Percentiles rank a stretch among this genome's conserved stretches.
phyloP scores from a whole-genome alignment of 2,329 filamentous ascomycete genomes.

The Aspergillus texensis region DNA sequence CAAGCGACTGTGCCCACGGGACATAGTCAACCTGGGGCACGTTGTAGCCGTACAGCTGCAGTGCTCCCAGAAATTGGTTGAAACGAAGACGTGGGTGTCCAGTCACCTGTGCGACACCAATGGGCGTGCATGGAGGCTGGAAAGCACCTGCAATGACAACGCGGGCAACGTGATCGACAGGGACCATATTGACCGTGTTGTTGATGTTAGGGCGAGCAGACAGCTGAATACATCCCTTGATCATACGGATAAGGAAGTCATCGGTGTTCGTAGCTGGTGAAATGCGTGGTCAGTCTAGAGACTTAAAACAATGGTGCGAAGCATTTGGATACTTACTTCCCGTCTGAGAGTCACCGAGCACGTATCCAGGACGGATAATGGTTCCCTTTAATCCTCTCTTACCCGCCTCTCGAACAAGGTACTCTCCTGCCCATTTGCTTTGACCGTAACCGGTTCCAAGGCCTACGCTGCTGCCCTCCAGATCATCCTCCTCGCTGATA shows the following conservation, averaged over 20 bases:
- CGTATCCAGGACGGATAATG: constrained; percentile 82
- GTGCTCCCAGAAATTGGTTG: constrained; percentile 72
- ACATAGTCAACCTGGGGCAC: constrained; percentile 68
- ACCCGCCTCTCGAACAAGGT: constrained; percentile 77
- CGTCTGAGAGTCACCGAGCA: constrained; percentile 70
- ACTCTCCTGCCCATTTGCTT: constrained; percentile 79
- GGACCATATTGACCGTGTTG: constrained; percentile 89
- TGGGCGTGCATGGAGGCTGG: constrained; percentile 58
- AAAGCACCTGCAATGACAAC: constrained; percentile 76
- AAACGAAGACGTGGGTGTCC: constrained; percentile 76
- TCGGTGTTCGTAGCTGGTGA: constrained; percentile 67
- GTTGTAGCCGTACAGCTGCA: constrained; percentile 73
- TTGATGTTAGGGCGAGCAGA: constrained; percentile 70
- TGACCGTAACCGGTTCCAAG: constrained; percentile 89
- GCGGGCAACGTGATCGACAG: constrained; percentile 80
- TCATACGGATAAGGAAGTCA: constrained; percentile 84
- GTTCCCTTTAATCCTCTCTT: constrained; percentile 72
- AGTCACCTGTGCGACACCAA: constrained; percentile 75
- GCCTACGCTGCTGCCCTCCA: constrained; percentile 73
- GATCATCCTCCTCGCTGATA: constrained; percentile 75
- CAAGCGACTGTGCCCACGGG: constrained; percentile 68
- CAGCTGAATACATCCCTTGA: constrained; percentile 86
- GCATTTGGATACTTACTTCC: constrained; percentile 49
- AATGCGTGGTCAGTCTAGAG: constrained; percentile 35
- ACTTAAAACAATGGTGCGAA: constrained; percentile 1